Base-by-base conservation (phyloP, 345 rosid genomes). In the Garcia nutans region DNA sequence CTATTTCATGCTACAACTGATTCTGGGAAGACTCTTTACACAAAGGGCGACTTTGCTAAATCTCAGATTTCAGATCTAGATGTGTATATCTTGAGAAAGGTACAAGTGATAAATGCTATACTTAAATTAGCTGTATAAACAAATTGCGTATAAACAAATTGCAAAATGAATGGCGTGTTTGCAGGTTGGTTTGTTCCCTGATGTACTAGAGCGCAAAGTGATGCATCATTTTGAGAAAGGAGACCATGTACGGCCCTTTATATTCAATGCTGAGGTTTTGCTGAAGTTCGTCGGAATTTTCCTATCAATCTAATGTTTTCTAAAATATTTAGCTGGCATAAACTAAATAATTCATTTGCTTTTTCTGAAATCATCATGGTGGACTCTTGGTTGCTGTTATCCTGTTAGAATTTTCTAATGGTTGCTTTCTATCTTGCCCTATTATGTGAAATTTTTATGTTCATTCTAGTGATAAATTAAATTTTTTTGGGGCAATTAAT, bases 111-210 rank as follows among this genome's bases (percentile, higher is more conserved):
- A 11, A 65, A 65, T 52, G 12, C 23, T 74, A 58, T 68, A 23
- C 41, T 75, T 67, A 60, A 26, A 41, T 71, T 44, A 26, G 26
- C 23, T 13, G 42, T 71, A 23, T 8, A 9, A 79, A 73, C 66
- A 55, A 42, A 37, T 42, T 28, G 23, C 52, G 31, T 47, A 77
- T 28, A 28, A 28, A 28, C 31, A 28, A 28, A 28, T 28, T 28
- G 31, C 31, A 28, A 28, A 28, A 28, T 28, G 6, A 47, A 54
- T 1, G 58, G 58, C 3, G 20, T 54, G 16, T 16, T 54, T 28
- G 37, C 76, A 79, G 82, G 79, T 79, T 63, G 82, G 82, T 56
- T 79, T 74, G 71, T 75, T 79, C 75, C 78, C 82, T 1, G 82
- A 75, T 65, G 54, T 79, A 47, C 54, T 79, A 56, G 78, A 79